These are phyloP conservation scores for Globisporangium okanoganense DNA, from an alignment of 352 stramenopile species.

Conservation along the genomic window DNA sequence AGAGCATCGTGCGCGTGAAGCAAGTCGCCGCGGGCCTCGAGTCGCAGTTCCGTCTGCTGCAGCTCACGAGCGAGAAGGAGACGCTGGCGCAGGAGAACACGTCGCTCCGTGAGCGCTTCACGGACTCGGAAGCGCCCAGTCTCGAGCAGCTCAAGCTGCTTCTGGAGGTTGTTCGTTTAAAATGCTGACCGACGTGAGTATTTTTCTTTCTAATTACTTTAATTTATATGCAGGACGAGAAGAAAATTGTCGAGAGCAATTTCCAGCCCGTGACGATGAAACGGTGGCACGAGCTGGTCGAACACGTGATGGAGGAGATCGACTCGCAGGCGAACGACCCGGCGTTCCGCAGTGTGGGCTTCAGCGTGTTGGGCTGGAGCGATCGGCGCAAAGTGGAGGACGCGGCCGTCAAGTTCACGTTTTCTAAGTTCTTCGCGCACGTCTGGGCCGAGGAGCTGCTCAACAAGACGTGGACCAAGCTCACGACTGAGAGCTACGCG, in stretches of 20 bases:
- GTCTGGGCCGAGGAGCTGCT: conserved; percentile 38
- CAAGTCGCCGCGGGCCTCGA: conserved; percentile 27
- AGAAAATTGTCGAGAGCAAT: conserved; percentile 24
- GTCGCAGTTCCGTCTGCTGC: conserved; percentile 30
- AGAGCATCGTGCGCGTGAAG: conserved; percentile 32
- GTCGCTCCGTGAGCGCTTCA: conserved; percentile 19
- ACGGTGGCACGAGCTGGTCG: conserved; percentile 33
- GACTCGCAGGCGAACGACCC: conserved; percentile 27
- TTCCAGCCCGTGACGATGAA: conserved; percentile 26
- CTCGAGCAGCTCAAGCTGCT: conserved; percentile 22
- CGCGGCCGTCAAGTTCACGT: conserved; percentile 38
- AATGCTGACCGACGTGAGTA: too few relatives aligned
- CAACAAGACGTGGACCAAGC: conserved; percentile 34
- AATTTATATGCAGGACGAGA: conserved; percentile 27
- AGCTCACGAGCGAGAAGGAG: conserved; percentile 30
- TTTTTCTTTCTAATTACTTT: too few relatives aligned
- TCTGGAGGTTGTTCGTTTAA: conserved; percentile 14
- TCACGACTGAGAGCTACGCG: conserved; percentile 40
- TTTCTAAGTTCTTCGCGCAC: conserved; percentile 46
- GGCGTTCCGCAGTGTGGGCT: conserved; percentile 25
- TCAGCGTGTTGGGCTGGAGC: conserved; percentile 46
- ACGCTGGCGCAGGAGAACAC: conserved; percentile 36
- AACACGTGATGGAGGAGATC: conserved; percentile 27
- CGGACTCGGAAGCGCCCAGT: conserved; percentile 8
- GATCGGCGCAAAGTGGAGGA: conserved; percentile 37